These are phyloP conservation scores for Candida nonsorbophila DNA, from an alignment of 805 yeast species.

Conservation along the genomic window DNA sequence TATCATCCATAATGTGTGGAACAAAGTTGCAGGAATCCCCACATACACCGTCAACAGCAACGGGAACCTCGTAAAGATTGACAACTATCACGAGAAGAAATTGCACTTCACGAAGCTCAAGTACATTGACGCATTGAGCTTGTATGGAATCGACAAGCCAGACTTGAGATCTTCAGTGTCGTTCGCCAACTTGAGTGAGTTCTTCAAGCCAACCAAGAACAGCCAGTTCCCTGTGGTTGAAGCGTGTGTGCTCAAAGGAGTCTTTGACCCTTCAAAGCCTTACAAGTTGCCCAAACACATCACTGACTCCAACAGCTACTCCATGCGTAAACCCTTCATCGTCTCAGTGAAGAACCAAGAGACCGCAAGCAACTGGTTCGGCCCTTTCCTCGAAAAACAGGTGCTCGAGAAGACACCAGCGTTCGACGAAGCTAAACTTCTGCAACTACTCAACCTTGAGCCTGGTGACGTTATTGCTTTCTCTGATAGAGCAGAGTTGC, in stretches of 20 bases:
- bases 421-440: constrained; percentile 13
- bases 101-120: constrained; percentile 37
- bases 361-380: constrained; percentile 41
- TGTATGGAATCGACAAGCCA: constrained; percentile 92
- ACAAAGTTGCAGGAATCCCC: constrained; percentile 32
- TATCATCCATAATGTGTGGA: constrained; percentile 55
- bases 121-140: constrained; percentile 64
- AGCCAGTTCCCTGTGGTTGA: constrained; percentile 66
- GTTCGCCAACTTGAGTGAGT: constrained; percentile 44
- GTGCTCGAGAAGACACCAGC: constrained; percentile 11
- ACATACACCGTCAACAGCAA: constrained; percentile 29
- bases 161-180: constrained; percentile 65
- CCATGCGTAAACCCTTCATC: constrained; percentile 53
- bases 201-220: constrained; percentile 23
- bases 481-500: constrained; percentile 60
- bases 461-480: constrained; percentile 75
- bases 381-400: constrained; percentile 25
- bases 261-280: constrained; percentile 21
- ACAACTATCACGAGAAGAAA: constrained; percentile 8
- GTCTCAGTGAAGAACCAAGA: constrained; percentile 42
- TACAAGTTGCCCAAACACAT: constrained; percentile 33
- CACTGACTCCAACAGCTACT: constrained; percentile 40
- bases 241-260: constrained; percentile 57
- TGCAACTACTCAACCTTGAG: constrained; percentile 32
- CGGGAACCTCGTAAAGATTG: constrained; percentile 19